These are phyloP conservation scores for Purshia tridentata DNA, from an alignment of 306 rosid species.

Conservation along the genomic window DNA sequence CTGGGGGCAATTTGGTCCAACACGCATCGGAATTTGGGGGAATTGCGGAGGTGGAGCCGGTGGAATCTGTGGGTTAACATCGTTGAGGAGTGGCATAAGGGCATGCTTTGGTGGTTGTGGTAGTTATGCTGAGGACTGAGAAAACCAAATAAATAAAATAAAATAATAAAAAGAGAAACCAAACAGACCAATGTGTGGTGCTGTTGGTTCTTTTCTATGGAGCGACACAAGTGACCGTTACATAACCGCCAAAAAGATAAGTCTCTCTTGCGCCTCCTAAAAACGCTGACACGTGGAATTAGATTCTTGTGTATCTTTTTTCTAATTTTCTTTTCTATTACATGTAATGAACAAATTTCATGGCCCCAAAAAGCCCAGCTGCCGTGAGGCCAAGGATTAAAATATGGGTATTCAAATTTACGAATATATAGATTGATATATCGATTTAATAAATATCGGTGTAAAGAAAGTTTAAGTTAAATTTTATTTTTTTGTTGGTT, in stretches of 20 bases:
- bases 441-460: no score
- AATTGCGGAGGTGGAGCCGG: constrained; percentile 33
- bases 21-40: constrained; percentile 50
- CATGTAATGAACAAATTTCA: no score
- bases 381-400: no score
- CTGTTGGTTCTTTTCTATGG: not conserved
- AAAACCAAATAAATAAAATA: not conserved
- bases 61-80: constrained; percentile 47
- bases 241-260: constrained; percentile 2
- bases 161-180: not conserved
- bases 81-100: constrained; percentile 33
- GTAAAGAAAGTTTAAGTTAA: no score
- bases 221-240: not conserved
- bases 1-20: constrained; percentile 45
- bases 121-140: not conserved
- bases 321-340: no score
- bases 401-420: no score
- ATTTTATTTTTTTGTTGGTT: no score
- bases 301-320: not conserved
- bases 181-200: not conserved
- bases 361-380: no score
- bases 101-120: constrained; percentile 23
- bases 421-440: no score
- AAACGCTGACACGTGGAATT: constrained; percentile 2
- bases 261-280: not conserved